These are phyloP conservation scores for Nigrospora oryzae DNA, from an alignment of 2,329 filamentous ascomycete genomes.

Conservation along the genomic window DNA sequence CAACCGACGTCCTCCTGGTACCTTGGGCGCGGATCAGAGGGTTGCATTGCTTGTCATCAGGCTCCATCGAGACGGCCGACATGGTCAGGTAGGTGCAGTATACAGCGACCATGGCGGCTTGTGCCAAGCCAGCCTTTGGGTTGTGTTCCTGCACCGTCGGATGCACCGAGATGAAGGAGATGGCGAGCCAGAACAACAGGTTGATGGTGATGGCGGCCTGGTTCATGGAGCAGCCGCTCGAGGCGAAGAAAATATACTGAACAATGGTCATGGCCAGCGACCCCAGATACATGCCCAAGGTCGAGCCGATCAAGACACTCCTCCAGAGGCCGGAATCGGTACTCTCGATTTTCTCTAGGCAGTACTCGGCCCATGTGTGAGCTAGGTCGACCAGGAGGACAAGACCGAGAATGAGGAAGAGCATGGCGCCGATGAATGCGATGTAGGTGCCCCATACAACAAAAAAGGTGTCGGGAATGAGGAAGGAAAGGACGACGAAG, in stretches of 20 bases:
- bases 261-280: conserved; percentile 91
- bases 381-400: conserved; percentile 91
- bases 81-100: conserved; percentile 99
- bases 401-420: conserved; percentile 88
- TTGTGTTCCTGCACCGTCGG: conserved; percentile 87
- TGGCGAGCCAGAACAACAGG: conserved; percentile 69
- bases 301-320: conserved; percentile 80
- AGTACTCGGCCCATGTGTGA: conserved; percentile 96
- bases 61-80: conserved; percentile 98
- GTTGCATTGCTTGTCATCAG: conserved; percentile 88
- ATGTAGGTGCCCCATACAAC: conserved; percentile 94
- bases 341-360: conserved; percentile 85
- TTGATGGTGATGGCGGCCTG: conserved; percentile 95
- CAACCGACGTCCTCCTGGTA: conserved; percentile 80
- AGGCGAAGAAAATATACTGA: conserved; percentile 95
- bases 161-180: conserved; percentile 82
- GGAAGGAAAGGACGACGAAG: conserved; percentile 83
- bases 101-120: conserved; percentile 91
- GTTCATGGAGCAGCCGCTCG: conserved; percentile 81
- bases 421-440: conserved; percentile 76
- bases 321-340: conserved; percentile 81
- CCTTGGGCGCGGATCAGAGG: conserved; percentile 79
- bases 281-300: conserved; percentile 84
- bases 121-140: conserved; percentile 87
- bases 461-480: conserved; percentile 93